These are phyloP conservation scores for Penicillium nordicum DNA, from an alignment of 2,329 filamentous ascomycete genomes.

Conservation along the genomic window DNA sequence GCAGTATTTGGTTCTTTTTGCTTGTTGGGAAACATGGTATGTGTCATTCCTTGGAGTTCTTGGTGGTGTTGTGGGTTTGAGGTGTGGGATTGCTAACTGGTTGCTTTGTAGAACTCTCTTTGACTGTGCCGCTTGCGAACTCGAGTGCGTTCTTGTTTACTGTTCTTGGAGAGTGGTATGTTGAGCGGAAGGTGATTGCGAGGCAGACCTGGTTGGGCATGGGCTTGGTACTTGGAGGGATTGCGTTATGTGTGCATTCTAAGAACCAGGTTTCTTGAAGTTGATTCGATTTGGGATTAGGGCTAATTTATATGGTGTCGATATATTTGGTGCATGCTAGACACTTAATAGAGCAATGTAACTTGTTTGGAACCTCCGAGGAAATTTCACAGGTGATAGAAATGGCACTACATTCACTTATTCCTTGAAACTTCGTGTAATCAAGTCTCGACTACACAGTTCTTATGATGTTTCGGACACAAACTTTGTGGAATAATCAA, in stretches of 20 bases:
- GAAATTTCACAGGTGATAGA: background rate
- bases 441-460: too few species aligned
- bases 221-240: conserved; percentile 72
- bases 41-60: conserved; percentile 34
- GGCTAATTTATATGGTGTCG: background rate
- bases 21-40: conserved; percentile 86
- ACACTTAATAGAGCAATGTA: background rate
- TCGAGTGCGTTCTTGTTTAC: conserved; percentile 95
- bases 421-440: too few species aligned
- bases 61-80: background rate
- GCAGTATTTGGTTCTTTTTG: conserved; percentile 94
- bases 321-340: background rate
- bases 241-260: conserved; percentile 73
- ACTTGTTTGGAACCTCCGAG: background rate
- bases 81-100: background rate
- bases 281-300: background rate
- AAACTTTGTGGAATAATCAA: background rate
- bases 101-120: conserved; percentile 66
- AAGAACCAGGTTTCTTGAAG: conserved; percentile 31
- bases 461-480: background rate
- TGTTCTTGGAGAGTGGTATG: conserved; percentile 90
- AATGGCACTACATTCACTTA: background rate
- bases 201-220: conserved; percentile 82
- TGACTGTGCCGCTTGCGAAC: conserved; percentile 93
- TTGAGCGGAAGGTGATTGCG: conserved; percentile 85